phyloP scores from a whole-genome alignment of 345 rosid genomes.

The Cardiospermum halicacabum region DNA sequence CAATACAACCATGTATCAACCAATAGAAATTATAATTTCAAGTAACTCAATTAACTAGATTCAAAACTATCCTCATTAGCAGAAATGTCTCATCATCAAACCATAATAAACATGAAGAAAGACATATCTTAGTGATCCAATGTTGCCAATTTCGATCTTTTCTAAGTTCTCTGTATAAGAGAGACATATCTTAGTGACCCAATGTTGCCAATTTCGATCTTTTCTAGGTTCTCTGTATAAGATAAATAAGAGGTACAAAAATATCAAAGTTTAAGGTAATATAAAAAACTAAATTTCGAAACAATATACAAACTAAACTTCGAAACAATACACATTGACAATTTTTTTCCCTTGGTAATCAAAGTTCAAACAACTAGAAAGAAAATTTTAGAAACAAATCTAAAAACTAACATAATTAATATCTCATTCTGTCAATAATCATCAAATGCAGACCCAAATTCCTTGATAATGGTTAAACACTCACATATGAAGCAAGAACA shows the following conservation, averaged over 20 bases:
- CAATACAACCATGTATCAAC: not conserved
- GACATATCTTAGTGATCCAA: constrained; percentile 2
- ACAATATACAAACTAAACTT: not conserved
- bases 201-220: constrained; percentile 85
- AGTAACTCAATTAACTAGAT: not conserved
- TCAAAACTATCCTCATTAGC: not conserved
- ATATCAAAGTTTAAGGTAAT: not conserved
- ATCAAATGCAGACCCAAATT: too few species aligned
- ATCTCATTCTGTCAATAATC: too few species aligned
- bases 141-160: constrained; percentile 77
- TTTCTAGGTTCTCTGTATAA: constrained; percentile 91
- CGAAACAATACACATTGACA: too few species aligned
- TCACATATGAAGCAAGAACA: too few species aligned
- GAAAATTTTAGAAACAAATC: not conserved
- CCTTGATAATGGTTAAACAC: too few species aligned
- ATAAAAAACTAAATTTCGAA: not conserved
- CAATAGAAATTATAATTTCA: not conserved
- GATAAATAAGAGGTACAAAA: constrained; percentile 17
- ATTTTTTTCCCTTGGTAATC: not conserved
- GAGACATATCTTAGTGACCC: constrained; percentile 66
- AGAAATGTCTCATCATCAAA: not conserved
- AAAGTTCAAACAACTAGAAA: not conserved
- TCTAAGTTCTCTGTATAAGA: constrained; percentile 84
- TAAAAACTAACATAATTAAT: not conserved
- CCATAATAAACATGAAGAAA: not conserved